Evolutionary conservation across 176 grass and related monocot genomes (phyloP).

Genomic region (Oryza nivara): DNA sequence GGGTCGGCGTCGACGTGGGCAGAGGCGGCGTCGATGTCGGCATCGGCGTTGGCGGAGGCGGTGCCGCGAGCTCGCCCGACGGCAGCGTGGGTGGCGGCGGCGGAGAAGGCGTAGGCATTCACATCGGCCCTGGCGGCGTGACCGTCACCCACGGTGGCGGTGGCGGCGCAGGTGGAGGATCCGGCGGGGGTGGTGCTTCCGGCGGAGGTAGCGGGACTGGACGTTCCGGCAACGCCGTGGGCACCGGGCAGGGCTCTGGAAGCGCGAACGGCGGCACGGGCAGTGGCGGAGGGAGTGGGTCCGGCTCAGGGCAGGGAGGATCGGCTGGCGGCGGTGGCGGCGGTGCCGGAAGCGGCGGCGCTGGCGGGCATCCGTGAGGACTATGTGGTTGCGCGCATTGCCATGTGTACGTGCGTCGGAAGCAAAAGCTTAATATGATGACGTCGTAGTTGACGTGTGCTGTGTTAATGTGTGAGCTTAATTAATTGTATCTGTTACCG

Average conservation of each 20-base stretch:
- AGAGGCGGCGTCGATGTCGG: conserved; percentile 55
- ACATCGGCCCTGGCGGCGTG: conserved; percentile 52
- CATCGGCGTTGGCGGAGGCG: conserved; percentile 48
- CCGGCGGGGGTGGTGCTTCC: conserved; percentile 18
- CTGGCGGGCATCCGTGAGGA: conserved; percentile 37
- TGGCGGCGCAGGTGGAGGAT: background rate
- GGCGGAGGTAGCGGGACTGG: conserved; percentile 59
- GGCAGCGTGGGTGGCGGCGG: conserved; percentile 38
- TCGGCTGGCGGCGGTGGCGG: conserved; percentile 26
- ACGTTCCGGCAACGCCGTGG: conserved; percentile 44
- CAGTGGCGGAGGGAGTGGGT: conserved; percentile 53
- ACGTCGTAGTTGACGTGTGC: background rate
- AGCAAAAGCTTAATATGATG: background rate
- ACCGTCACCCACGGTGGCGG: conserved; percentile 49
- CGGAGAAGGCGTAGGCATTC: conserved; percentile 56
- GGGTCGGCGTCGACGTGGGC: conserved; percentile 50
- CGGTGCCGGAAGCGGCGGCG: conserved; percentile 30
- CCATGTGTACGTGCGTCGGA: background rate
- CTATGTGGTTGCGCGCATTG: background rate
- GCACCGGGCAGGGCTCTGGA: conserved; percentile 51
- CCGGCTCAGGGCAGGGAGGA: conserved; percentile 31
- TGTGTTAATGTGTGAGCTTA: background rate
- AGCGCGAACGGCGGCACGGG: conserved; percentile 45
- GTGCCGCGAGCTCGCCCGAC: conserved; percentile 37
- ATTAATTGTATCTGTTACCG: background rate